Conservation (phyloP, 257 asterid genomes). For the Oldenlandia corymbosa region DNA sequence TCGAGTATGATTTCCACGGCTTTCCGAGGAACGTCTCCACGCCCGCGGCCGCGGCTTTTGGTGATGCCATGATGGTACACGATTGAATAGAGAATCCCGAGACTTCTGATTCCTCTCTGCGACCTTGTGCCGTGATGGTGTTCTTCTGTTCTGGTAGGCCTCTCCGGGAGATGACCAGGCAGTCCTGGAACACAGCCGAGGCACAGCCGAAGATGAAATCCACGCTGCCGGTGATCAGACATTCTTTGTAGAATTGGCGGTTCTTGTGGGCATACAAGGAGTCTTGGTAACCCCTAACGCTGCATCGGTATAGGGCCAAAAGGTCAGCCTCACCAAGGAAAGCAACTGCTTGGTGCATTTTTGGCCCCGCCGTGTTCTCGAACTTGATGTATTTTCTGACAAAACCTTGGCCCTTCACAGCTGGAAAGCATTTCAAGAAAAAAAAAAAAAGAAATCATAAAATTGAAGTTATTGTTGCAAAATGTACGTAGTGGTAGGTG, state of each 20-base stretch:
- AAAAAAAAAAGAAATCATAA: no score
- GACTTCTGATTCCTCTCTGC: conserved; percentile 46
- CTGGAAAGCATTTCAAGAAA: conserved; percentile 20
- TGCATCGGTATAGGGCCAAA: conserved; percentile 61
- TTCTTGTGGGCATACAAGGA: conserved; percentile 67
- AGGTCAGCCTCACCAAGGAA: conserved; percentile 73
- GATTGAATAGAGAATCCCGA: conserved; percentile 64
- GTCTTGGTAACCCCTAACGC: conserved; percentile 67
- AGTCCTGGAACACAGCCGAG: conserved; percentile 67
- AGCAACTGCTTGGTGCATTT: conserved; percentile 83
- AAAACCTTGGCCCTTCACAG: conserved; percentile 76
- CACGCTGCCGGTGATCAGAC: conserved; percentile 71
- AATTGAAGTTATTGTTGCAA: no score
- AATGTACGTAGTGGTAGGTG: no score
- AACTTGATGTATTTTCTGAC: conserved; percentile 72
- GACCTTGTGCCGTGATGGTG: conserved; percentile 73
- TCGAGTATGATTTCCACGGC: conserved; percentile 69
- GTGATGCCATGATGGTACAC: conserved; percentile 53
- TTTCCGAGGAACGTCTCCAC: conserved; percentile 70
- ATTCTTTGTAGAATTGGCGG: conserved; percentile 81
- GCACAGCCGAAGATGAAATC: conserved; percentile 94
- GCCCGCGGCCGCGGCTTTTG: conserved; percentile 24
- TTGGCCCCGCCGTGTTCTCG: conserved; percentile 79
- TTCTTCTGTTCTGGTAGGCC: conserved; percentile 65
- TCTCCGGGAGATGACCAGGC: conserved; percentile 61